Conservation (phyloP, 73 alveolate species). For the Halteria grandinella region DNA sequence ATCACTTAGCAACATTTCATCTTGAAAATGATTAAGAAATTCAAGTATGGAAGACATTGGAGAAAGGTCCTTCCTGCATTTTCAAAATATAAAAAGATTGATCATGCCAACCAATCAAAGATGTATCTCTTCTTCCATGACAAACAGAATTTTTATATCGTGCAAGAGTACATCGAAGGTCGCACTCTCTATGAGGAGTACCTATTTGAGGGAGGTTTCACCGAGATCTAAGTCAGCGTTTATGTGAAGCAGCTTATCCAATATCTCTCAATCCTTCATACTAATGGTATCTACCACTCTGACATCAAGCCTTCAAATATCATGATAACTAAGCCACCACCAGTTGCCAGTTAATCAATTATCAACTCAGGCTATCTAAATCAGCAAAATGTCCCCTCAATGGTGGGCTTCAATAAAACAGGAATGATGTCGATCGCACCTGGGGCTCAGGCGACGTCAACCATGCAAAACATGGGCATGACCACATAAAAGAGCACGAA, state of each 20-base stretch:
- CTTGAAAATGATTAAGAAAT: conserved; percentile 9
- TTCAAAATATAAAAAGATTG: conserved; percentile 20
- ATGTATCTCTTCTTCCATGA: conserved; percentile 26
- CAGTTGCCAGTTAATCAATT: too few species aligned
- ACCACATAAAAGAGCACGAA: background rate
- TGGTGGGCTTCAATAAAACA: conserved; percentile 9
- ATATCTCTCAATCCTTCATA: conserved; percentile 23
- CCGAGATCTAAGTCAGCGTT: background rate
- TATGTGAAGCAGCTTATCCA: conserved; percentile 23
- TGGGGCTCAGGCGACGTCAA: background rate
- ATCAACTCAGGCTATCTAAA: too few species aligned
- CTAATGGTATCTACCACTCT: conserved; percentile 6
- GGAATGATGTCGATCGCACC: background rate
- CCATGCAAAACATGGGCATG: too few species aligned
- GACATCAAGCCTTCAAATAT: conserved; percentile 46
- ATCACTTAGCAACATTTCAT: background rate
- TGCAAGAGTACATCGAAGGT: conserved; percentile 50
- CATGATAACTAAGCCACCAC: conserved; percentile 7
- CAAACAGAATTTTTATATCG: background rate
- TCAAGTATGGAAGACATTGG: conserved; percentile 4
- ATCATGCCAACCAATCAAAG: conserved; percentile 30
- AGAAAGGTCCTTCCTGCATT: conserved; percentile 5
- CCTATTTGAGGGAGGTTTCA: conserved; percentile 28
- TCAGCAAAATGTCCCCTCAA: too few species aligned
- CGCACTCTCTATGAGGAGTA: conserved; percentile 37